phyloP scores from a whole-genome alignment of 306 rosid species.

The Cucurbita pepo region DNA sequence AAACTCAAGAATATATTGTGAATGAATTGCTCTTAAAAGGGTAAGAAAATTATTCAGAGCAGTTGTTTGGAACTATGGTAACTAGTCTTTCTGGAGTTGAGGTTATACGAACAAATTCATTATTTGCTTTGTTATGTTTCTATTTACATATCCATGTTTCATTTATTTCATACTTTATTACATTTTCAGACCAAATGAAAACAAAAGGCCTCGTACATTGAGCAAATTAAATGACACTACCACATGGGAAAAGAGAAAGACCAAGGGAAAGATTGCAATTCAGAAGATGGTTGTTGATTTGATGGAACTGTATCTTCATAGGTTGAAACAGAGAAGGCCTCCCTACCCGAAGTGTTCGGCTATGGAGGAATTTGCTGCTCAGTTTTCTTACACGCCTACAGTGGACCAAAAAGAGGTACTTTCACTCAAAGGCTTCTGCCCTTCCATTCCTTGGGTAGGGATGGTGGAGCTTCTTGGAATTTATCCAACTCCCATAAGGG shows the following conservation, averaged over 20 bases:
- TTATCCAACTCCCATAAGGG: neutral
- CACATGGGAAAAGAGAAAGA: constrained; percentile 70
- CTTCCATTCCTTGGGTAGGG: neutral
- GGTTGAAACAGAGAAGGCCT: constrained; percentile 77
- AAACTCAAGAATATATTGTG: neutral
- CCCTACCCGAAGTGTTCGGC: constrained; percentile 44
- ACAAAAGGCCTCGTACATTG: constrained; percentile 57
- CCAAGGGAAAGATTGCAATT: constrained; percentile 77
- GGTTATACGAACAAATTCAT: neutral
- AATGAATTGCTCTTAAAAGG: neutral
- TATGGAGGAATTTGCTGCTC: constrained; percentile 40
- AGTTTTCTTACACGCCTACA: constrained; percentile 63
- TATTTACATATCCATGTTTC: neutral
- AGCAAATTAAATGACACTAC: constrained; percentile 70
- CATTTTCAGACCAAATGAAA: constrained; percentile 68
- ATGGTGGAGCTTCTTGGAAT: neutral
- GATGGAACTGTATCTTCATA: constrained; percentile 85
- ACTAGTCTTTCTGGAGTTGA: neutral
- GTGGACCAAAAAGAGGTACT: constrained; percentile 77
- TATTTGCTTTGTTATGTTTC: neutral
- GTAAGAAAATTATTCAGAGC: neutral
- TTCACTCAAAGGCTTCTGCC: neutral
- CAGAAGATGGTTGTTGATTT: constrained; percentile 97
- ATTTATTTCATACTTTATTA: neutral
- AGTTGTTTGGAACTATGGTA: neutral